These are phyloP conservation scores for Grigorovia jiainica DNA, from an alignment of 805 yeast genomes.

Conservation along the genomic window DNA sequence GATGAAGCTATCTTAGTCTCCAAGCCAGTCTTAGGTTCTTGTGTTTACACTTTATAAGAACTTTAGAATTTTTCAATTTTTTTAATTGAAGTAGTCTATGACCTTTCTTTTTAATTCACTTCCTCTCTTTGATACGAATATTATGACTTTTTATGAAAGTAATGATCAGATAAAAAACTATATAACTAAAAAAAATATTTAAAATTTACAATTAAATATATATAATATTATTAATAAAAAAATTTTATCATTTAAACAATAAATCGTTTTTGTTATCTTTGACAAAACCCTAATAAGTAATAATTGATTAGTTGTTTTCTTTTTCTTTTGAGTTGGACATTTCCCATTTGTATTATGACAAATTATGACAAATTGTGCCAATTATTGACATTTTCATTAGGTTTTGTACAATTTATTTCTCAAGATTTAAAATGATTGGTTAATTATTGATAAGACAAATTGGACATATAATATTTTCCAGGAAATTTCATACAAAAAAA, in stretches of 20 bases:
- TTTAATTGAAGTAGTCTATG: not conserved
- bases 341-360: too few species aligned
- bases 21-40: slow-evolving; percentile 47
- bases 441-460: too few species aligned
- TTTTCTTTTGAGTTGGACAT: too few species aligned
- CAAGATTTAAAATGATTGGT: too few species aligned
- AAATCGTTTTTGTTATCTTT: not conserved
- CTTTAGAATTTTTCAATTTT: not conserved
- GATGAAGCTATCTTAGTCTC: slow-evolving; percentile 45
- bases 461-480: too few species aligned
- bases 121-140: not conserved
- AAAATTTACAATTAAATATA: not conserved
- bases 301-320: too few species aligned
- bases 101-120: not conserved
- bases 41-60: slow-evolving; percentile 18
- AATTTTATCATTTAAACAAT: too few species aligned
- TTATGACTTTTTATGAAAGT: not conserved
- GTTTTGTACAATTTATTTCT: too few species aligned
- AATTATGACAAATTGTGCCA: too few species aligned
- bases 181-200: not conserved
- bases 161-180: not conserved
- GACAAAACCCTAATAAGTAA: too few species aligned
- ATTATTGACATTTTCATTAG: too few species aligned
- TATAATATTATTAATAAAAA: not conserved
- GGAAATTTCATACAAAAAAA: too few species aligned